Evolutionary conservation across 495 filamentous ascomycete species (phyloP).

Genomic region (Platismatia glauca): DNA sequence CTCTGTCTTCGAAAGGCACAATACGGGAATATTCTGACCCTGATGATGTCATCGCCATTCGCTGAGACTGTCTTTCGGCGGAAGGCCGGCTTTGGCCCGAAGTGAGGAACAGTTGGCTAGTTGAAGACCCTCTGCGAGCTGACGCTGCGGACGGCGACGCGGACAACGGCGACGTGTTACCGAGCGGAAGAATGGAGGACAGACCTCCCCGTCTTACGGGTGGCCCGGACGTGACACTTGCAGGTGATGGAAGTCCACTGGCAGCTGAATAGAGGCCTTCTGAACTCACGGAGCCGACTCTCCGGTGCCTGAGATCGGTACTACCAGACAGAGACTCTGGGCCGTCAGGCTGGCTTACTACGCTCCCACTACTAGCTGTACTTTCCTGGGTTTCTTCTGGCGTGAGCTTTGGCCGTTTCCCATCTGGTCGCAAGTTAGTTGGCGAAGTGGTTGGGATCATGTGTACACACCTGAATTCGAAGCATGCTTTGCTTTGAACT

Average conservation of each 20-base stretch:
- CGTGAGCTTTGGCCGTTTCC: constrained; percentile 31
- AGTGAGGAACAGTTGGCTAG: not conserved
- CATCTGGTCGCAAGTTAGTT: constrained; percentile 20
- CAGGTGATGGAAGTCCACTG: constrained; percentile 13
- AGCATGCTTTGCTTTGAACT: constrained; percentile 60
- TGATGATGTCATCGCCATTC: not conserved
- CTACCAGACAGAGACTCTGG: not conserved
- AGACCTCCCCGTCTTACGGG: not conserved
- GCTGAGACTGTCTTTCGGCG: constrained; percentile 2
- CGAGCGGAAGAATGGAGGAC: constrained; percentile 7
- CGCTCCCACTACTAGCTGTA: constrained; percentile 18
- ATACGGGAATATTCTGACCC: not conserved
- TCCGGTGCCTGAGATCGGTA: constrained; percentile 1
- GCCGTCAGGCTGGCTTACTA: constrained; percentile 9
- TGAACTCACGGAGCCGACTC: constrained; percentile 11
- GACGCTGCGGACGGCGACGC: constrained; percentile 13
- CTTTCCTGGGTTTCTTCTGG: constrained; percentile 23
- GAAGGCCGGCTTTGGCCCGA: not conserved
- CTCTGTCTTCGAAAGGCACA: not conserved
- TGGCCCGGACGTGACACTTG: constrained; percentile 8
- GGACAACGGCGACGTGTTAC: constrained; percentile 7
- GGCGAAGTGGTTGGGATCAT: not conserved
- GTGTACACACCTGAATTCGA: not conserved
- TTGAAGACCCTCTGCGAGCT: not conserved
- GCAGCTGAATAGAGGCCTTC: constrained; percentile 6